Conservation (phyloP, 768 basidiomycete genomes). For the Collybia sordida region DNA sequence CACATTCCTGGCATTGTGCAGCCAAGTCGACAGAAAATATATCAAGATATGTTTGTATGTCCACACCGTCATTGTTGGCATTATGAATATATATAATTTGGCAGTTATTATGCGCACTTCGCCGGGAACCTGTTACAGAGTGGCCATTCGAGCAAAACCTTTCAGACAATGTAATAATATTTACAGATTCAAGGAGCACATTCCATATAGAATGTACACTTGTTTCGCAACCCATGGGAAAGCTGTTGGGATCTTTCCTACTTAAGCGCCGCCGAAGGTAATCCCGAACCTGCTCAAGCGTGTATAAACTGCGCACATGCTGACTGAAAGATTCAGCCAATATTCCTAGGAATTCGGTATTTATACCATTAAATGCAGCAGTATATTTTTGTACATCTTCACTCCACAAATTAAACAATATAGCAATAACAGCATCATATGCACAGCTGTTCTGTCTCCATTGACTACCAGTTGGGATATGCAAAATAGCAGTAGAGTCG, state of each 20-base stretch:
- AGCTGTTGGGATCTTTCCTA: neutral
- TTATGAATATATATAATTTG: neutral
- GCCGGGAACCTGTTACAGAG: neutral
- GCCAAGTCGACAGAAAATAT: neutral
- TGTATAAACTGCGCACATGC: neutral
- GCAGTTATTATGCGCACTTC: neutral
- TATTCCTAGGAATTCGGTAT: neutral
- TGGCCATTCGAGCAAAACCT: neutral
- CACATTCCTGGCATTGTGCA: neutral
- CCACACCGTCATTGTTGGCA: neutral
- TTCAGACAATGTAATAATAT: neutral
- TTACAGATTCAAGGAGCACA: neutral
- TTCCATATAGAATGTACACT: slow-evolving; percentile 3
- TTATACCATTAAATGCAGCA: neutral
- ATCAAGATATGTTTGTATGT: neutral
- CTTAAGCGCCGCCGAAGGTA: neutral
- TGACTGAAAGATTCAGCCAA: neutral
- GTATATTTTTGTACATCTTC: neutral
- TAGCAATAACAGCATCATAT: slow-evolving; percentile 24
- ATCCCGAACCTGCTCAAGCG: slow-evolving; percentile 2
- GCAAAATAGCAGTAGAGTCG: no score
- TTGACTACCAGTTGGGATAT: slow-evolving; percentile 7
- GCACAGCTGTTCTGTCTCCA: slow-evolving; percentile 30
- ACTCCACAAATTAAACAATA: slow-evolving; percentile 21
- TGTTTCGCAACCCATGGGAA: slow-evolving; percentile 1